Conservation (phyloP, 2,329 filamentous ascomycete genomes). For the Colletotrichum sp. region DNA sequence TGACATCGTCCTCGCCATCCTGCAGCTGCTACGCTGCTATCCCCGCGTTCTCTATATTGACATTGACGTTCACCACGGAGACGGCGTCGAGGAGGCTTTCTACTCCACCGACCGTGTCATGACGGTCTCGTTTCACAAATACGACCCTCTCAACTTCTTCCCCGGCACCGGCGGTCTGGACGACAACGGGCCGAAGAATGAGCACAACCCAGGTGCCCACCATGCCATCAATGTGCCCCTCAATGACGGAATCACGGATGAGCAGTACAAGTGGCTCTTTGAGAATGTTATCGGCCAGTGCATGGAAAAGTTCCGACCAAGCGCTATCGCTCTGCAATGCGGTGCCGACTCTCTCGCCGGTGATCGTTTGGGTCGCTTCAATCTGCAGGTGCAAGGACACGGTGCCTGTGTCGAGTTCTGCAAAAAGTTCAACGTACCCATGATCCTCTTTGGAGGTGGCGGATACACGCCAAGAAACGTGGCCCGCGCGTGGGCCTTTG, state of each 20-base stretch:
- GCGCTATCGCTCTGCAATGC: constrained; percentile 92
- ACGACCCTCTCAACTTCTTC: constrained; percentile 83
- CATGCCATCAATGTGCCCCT: constrained; percentile 91
- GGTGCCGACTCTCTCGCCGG: constrained; percentile 94
- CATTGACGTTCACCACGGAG: constrained; percentile 91
- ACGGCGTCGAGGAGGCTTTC: constrained; percentile 90
- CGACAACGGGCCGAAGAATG: constrained; percentile 82
- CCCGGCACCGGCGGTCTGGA: constrained; percentile 88
- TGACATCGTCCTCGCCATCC: constrained; percentile 92
- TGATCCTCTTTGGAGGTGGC: constrained; percentile 91
- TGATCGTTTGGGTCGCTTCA: constrained; percentile 93
- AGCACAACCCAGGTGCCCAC: constrained; percentile 85
- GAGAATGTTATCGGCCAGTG: constrained; percentile 79
- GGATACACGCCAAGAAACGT: constrained; percentile 98
- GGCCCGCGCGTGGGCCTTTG: constrained; percentile 94
- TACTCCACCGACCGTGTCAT: constrained; percentile 89
- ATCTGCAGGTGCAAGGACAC: constrained; percentile 93
- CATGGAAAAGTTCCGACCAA: constrained; percentile 83
- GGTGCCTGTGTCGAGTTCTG: constrained; percentile 89
- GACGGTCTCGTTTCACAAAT: constrained; percentile 97
- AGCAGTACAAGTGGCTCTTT: constrained; percentile 87
- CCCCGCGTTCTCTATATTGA: constrained; percentile 93
- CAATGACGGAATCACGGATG: constrained; percentile 88
- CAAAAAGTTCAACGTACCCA: constrained; percentile 79
- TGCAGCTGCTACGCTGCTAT: constrained; percentile 82